Conservation (phyloP, 768 basidiomycete species). For the Lentinula raphanica region DNA sequence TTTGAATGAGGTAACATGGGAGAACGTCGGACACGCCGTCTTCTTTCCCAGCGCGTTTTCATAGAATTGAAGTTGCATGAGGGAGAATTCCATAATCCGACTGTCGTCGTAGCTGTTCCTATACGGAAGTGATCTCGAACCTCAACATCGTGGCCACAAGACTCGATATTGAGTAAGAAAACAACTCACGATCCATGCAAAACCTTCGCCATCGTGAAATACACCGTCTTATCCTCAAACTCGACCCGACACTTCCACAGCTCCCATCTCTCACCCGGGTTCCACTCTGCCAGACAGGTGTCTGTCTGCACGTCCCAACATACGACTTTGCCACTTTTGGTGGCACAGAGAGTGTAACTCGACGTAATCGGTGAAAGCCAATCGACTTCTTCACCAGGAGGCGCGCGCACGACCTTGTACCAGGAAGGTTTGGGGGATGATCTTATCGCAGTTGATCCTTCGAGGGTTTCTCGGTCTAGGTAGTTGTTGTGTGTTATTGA, state of each 20-base stretch:
- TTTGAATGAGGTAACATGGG: constrained; percentile 55
- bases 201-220: constrained; percentile 71
- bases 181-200: constrained; percentile 22
- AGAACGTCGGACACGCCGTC: constrained; percentile 41
- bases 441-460: neutral
- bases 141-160: constrained; percentile 1
- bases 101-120: constrained; percentile 50
- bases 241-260: constrained; percentile 77
- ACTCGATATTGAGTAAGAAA: neutral
- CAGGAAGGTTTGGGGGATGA: constrained; percentile 34
- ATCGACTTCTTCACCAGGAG: constrained; percentile 56
- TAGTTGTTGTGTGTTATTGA: neutral
- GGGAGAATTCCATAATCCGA: constrained; percentile 63
- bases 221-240: constrained; percentile 65
- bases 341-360: constrained; percentile 71
- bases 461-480: neutral
- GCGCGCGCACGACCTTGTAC: constrained; percentile 67
- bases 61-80: constrained; percentile 63
- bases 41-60: constrained; percentile 34
- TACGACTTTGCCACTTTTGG: constrained; percentile 69
- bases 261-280: constrained; percentile 59
- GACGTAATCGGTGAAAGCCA: constrained; percentile 77
- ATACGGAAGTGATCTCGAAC: too few species aligned
- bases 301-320: constrained; percentile 72
- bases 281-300: constrained; percentile 62